Conservation (phyloP, 208 protist species). For the Leishmania aethiopica region DNA sequence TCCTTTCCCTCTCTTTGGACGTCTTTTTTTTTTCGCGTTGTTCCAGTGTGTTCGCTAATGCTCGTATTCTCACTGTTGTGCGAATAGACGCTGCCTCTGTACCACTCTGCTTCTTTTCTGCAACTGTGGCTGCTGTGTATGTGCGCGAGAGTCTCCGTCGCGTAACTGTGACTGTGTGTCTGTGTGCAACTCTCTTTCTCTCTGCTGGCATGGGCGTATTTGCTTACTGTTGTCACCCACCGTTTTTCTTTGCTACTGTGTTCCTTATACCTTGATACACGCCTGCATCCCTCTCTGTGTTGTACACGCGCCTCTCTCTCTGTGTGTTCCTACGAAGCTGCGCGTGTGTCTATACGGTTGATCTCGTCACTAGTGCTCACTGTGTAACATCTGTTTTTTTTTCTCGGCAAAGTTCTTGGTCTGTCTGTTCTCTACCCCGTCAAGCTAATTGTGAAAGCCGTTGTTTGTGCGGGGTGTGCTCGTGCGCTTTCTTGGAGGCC, state of each 20-base stretch:
- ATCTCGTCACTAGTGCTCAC: background rate
- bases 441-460: background rate
- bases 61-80: background rate
- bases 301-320: background rate
- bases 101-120: slow-evolving; percentile 3
- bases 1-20: background rate
- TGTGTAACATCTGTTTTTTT: background rate
- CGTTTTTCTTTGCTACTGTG: background rate
- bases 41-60: background rate
- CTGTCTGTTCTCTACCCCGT: background rate
- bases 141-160: background rate
- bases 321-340: background rate
- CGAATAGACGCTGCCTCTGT: background rate
- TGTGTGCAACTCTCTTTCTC: background rate
- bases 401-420: background rate
- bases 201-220: background rate
- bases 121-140: background rate
- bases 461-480: background rate
- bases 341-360: background rate
- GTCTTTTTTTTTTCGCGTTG: background rate
- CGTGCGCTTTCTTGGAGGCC: background rate
- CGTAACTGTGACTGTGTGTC: background rate
- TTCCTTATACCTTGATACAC: background rate
- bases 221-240: background rate
- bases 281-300: background rate